Evolutionary conservation across 2,329 filamentous ascomycete genomes (phyloP).

Genomic region (Cordyceps farinosa): DNA sequence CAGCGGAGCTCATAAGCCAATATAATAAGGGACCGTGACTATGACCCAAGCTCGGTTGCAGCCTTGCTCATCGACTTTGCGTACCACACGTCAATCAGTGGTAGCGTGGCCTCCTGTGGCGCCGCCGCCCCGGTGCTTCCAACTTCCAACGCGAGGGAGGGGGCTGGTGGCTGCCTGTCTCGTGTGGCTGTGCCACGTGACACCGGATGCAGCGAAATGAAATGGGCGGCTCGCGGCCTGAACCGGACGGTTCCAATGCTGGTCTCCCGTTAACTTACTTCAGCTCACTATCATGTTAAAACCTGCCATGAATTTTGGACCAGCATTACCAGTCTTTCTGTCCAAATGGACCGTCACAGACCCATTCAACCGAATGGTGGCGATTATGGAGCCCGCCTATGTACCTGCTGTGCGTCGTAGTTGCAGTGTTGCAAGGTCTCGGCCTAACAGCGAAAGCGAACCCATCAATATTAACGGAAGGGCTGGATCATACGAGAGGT

Average conservation of each 20-base stretch:
- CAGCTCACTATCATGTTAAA: too few relatives aligned
- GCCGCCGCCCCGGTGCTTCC: not conserved
- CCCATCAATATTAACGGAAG: not conserved
- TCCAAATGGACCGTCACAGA: not conserved
- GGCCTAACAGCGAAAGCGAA: not conserved
- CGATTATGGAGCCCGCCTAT: not conserved
- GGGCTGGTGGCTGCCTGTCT: conserved; percentile 7
- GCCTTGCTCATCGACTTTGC: conserved; percentile 11
- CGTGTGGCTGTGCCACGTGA: conserved; percentile 16
- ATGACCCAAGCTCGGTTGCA: not conserved
- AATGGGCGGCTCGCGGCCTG: not conserved
- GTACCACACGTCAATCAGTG: not conserved
- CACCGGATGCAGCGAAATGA: conserved; percentile 1
- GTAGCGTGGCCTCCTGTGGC: not conserved
- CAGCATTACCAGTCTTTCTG: not conserved
- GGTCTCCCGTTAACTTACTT: not conserved
- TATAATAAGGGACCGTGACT: not conserved
- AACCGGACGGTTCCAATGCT: not conserved
- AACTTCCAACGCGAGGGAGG: not conserved
- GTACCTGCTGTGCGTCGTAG: not conserved
- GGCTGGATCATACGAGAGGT: not conserved
- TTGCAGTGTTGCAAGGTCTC: not conserved
- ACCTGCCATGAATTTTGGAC: not conserved
- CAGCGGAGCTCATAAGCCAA: conserved; percentile 6
- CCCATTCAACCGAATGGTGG: not conserved